These are phyloP conservation scores for Rutstroemia sp. DNA, from an alignment of 2,329 filamentous ascomycete species.

Conservation along the genomic window DNA sequence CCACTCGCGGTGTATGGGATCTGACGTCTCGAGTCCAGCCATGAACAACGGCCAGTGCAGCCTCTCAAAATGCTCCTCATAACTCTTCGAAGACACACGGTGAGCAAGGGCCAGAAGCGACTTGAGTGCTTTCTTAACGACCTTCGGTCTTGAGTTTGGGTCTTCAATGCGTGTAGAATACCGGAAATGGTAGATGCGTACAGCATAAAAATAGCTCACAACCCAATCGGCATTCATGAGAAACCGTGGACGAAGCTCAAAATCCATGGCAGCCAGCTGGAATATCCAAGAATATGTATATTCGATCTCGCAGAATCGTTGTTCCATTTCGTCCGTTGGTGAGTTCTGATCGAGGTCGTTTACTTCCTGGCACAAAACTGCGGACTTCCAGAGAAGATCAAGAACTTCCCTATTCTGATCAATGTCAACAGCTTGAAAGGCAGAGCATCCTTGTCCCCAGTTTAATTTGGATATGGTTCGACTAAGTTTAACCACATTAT, in stretches of 20 bases:
- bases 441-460: neutral
- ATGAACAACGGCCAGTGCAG: slow-evolving; percentile 12
- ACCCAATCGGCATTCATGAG: neutral
- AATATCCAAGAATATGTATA: neutral
- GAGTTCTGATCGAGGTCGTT: neutral
- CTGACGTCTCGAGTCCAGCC: slow-evolving; percentile 11
- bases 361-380: neutral
- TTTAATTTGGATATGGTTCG: neutral
- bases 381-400: neutral
- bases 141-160: neutral
- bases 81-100: neutral
- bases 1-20: slow-evolving; percentile 10
- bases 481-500: neutral
- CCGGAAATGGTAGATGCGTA: slow-evolving; percentile 2
- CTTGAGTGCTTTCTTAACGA: neutral
- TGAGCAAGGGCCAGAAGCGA: neutral
- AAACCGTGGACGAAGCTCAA: neutral
- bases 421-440: neutral
- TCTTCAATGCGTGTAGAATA: neutral
- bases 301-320: neutral
- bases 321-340: neutral
- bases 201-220: slow-evolving; percentile 1
- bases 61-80: slow-evolving; percentile 8
- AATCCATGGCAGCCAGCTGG: neutral
- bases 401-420: neutral